Conservation (phyloP, 2,329 filamentous ascomycete species). For the Dendryphion nanum region DNA sequence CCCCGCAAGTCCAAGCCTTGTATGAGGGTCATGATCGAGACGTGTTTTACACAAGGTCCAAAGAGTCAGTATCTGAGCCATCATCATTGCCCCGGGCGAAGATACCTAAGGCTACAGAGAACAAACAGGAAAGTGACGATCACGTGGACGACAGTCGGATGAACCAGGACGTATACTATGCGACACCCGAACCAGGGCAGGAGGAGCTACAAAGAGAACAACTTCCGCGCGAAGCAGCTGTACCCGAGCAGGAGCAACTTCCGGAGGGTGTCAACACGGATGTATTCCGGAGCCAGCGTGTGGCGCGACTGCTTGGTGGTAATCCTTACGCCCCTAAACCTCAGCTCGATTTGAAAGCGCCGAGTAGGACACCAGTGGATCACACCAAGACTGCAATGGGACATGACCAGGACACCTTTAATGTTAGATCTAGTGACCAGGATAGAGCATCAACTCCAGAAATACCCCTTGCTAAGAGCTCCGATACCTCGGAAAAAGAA, state of each 20-base stretch:
- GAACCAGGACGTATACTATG: constrained; percentile 58
- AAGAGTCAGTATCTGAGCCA: constrained; percentile 45
- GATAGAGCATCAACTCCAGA: constrained; percentile 11
- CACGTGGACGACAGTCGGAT: constrained; percentile 44
- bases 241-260: constrained; percentile 43
- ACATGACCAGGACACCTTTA: constrained; percentile 40
- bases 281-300: constrained; percentile 60
- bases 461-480: neutral
- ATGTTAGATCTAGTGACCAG: constrained; percentile 19
- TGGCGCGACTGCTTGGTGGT: constrained; percentile 56
- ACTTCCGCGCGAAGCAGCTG: constrained; percentile 26
- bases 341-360: constrained; percentile 33
- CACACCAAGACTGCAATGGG: constrained; percentile 36
- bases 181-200: constrained; percentile 23
- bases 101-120: constrained; percentile 53
- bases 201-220: constrained; percentile 13
- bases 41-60: constrained; percentile 55
- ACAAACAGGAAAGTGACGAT: constrained; percentile 44
- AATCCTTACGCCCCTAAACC: constrained; percentile 38
- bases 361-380: constrained; percentile 35
- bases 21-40: constrained; percentile 50
- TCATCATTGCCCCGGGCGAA: constrained; percentile 56
- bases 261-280: constrained; percentile 60
- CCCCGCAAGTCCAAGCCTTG: constrained; percentile 21
- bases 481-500: constrained; percentile 28